phyloP scores from a whole-genome alignment of 2,329 filamentous ascomycete species.

The Clonostachys chloroleuca region DNA sequence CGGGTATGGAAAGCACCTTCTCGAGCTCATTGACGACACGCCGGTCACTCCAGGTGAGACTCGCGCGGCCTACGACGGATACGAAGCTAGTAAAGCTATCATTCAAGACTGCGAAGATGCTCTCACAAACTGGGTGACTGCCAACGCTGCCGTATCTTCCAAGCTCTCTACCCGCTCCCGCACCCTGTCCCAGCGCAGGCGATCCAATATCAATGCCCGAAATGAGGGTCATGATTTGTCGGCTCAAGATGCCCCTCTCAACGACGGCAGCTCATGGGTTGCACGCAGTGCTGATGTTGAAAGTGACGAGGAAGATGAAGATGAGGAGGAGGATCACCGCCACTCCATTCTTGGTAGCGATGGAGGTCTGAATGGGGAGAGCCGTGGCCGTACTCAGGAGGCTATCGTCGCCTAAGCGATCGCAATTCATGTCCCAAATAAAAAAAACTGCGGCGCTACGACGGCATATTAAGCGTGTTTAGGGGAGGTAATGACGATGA shows the following conservation, averaged over 20 bases:
- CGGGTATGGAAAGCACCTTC: slow-evolving; percentile 95
- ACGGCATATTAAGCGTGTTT: too few species aligned
- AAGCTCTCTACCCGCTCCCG: slow-evolving; percentile 85
- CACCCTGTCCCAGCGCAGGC: slow-evolving; percentile 80
- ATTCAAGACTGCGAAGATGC: slow-evolving; percentile 99
- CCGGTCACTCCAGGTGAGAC: slow-evolving; percentile 97
- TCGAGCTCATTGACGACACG: slow-evolving; percentile 93
- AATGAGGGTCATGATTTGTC: slow-evolving; percentile 79
- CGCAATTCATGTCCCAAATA: too few species aligned
- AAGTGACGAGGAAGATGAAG: slow-evolving; percentile 65
- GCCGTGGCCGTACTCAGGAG: slow-evolving; percentile 50
- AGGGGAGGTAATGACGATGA: too few species aligned
- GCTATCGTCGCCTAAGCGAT: slow-evolving; percentile 34
- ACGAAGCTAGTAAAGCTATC: slow-evolving; percentile 97
- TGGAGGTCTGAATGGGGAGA: slow-evolving; percentile 49
- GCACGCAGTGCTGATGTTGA: slow-evolving; percentile 62
- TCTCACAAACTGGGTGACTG: slow-evolving; percentile 92
- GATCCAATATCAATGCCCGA: slow-evolving; percentile 63
- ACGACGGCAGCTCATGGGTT: slow-evolving; percentile 82
- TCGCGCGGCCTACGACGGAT: slow-evolving; percentile 91
- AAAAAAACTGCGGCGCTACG: too few species aligned
- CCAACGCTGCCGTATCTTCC: slow-evolving; percentile 82
- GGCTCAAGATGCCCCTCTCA: slow-evolving; percentile 72
- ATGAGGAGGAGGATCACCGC: slow-evolving; percentile 50
- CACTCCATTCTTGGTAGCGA: slow-evolving; percentile 49